Base-by-base conservation (phyloP, 208 protist species). In the Leishmania tropica region DNA sequence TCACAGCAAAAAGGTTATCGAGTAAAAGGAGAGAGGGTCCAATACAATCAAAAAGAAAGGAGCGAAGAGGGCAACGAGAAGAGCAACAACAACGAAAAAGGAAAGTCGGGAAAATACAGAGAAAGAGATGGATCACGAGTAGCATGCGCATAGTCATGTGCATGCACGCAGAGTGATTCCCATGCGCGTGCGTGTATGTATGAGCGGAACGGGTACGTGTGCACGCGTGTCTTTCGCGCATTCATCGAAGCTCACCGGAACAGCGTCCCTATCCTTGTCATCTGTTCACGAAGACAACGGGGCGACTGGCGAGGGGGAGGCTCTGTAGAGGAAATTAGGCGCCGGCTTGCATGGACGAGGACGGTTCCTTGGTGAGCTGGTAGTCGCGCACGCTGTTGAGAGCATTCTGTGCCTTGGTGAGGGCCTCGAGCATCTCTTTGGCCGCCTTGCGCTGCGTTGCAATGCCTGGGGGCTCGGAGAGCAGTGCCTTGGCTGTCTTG, bases 391-490 rank as follows among this genome's bases (percentile, higher is more conserved):
- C 94, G 48, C 87, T 94, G 79, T 97, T 95, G 28, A 99, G 88
- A 5, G 91, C 90, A 40, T 88, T 90, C 73, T 96, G 87, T 2
- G 95, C 97, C 87, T 97, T 95, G 51, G 70, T 91, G 13, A 99
- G 92, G 3, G 96, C 94, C 4, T 90, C 89, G 70, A 99, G 89
- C 93, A 99, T 98, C 81, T 96, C 88, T 80, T 88, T 94, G 48
- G 95, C 92, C 8, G 92, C 94, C 82, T 97, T 96, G 76, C 99
- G 94, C 85, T 97, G 93, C 48, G 85, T 81, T 24, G 87, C 94
- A 47, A 99, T 90, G 45, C 93, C 84, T 1, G 96, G 93, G 8
- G 94, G 86, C 91, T 99, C 98, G 42, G 95, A 87, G 24, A 99
- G 92, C 37, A 99, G 89, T 67, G 99, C 95, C 28, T 96, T 90